A percentile compares a stretch with the other conserved stretches of the same genome.
phyloP scores from a whole-genome alignment of 148 eudicot species.

The Euryodendron excelsum region DNA sequence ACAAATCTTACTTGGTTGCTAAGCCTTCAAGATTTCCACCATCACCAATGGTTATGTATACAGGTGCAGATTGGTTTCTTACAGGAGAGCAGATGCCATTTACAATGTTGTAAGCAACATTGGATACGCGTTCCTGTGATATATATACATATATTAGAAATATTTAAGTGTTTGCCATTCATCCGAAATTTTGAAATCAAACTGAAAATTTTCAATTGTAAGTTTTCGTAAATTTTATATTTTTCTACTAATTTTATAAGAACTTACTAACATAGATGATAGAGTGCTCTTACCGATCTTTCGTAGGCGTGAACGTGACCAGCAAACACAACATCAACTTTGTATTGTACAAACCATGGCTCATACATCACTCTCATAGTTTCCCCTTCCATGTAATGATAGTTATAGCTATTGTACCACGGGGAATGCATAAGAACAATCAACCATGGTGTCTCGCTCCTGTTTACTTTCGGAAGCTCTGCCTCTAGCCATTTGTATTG shows the following conservation, averaged over 20 bases:
- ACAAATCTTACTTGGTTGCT: neutral
- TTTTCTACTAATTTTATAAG: no score
- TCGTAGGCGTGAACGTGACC: constrained; percentile 33
- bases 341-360: no score
- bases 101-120: neutral
- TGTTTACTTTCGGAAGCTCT: constrained; percentile 72
- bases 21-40: neutral
- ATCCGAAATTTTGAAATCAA: no score
- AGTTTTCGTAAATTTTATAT: no score
- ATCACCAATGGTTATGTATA: neutral
- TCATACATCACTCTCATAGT: constrained; percentile 70
- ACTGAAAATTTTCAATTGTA: no score
- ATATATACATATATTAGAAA: no score
- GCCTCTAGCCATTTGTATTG: constrained; percentile 70
- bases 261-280: no score
- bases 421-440: constrained; percentile 77
- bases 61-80: neutral
- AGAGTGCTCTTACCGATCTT: constrained; percentile 23
- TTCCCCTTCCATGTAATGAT: constrained; percentile 93
- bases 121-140: neutral
- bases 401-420: constrained; percentile 77
- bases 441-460: constrained; percentile 85
- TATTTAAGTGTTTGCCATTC: no score
- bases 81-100: neutral
- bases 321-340: constrained; percentile 27